A percentile compares a stretch with the other conserved stretches of the same genome.
Evolutionary conservation across 1,139 yeast genomes (phyloP).

Genomic region (Yamadazyma conglobata): DNA sequence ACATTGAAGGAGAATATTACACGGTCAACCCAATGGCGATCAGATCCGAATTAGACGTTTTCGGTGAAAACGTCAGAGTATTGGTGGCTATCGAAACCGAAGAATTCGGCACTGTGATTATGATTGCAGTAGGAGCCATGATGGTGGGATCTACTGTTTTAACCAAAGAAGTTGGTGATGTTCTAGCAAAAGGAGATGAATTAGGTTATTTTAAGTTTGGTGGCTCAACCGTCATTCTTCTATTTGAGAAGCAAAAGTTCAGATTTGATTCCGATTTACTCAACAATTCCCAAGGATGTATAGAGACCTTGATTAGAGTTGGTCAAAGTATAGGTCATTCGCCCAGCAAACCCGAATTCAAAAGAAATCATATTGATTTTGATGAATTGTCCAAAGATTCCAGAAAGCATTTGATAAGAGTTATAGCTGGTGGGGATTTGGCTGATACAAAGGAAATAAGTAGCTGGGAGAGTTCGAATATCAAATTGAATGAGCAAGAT

Average conservation of each 20-base stretch:
- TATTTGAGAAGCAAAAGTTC: slow-evolving; percentile 37
- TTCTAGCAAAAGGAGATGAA: slow-evolving; percentile 69
- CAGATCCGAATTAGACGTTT: slow-evolving; percentile 82
- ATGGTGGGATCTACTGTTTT: slow-evolving; percentile 92
- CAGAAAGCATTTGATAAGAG: slow-evolving; percentile 54
- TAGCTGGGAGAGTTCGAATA: slow-evolving; percentile 37
- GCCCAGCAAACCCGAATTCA: slow-evolving; percentile 45
- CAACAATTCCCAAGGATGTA: slow-evolving; percentile 60
- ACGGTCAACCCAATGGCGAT: slow-evolving; percentile 98
- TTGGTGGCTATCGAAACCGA: slow-evolving; percentile 72
- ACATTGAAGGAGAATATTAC: slow-evolving; percentile 85
- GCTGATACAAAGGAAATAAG: slow-evolving; percentile 27
- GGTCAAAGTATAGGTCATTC: slow-evolving; percentile 92
- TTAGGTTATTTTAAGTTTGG: slow-evolving; percentile 95
- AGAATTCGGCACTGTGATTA: slow-evolving; percentile 70
- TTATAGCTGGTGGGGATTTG: slow-evolving; percentile 56
- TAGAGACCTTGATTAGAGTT: slow-evolving; percentile 82
- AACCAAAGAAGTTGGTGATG: slow-evolving; percentile 61
- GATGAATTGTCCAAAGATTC: slow-evolving; percentile 46
- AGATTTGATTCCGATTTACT: slow-evolving; percentile 71
- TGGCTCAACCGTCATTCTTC: slow-evolving; percentile 77
- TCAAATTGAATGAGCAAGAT: slow-evolving; percentile 22
- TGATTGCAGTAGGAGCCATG: slow-evolving; percentile 95
- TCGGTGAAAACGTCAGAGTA: slow-evolving; percentile 84
- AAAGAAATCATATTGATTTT: slow-evolving; percentile 46